A percentile compares a stretch with the other conserved stretches of the same genome.
phyloP scores from a whole-genome alignment of 345 rosid genomes.

The Gossypium rotundifolium region DNA sequence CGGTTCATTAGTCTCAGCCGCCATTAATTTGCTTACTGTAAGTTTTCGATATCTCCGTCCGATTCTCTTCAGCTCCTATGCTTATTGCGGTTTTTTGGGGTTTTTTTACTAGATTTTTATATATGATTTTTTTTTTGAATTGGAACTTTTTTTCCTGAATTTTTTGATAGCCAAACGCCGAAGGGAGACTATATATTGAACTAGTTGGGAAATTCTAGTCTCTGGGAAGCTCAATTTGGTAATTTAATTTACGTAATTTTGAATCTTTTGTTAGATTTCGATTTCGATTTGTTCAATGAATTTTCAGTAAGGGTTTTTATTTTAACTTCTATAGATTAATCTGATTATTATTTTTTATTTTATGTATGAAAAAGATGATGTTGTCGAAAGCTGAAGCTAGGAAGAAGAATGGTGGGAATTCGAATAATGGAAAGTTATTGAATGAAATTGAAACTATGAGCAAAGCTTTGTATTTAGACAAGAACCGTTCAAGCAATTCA shows the following conservation, averaged over 20 bases:
- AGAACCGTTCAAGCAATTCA: conserved; percentile 29
- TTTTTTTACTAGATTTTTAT: neutral
- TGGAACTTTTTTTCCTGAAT: neutral
- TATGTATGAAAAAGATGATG: conserved; percentile 27
- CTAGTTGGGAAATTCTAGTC: conserved; percentile 6
- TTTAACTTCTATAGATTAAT: neutral
- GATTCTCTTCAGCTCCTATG: neutral
- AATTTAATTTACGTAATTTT: neutral
- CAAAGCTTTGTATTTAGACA: conserved; percentile 67
- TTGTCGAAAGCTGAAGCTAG: conserved; percentile 47
- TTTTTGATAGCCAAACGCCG: neutral
- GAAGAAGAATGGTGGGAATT: conserved; percentile 45
- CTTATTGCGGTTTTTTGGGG: neutral
- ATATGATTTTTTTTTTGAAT: neutral
- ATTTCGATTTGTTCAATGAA: neutral
- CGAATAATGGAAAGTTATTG: conserved; percentile 48
- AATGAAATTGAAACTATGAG: conserved; percentile 70
- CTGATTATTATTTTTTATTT: neutral
- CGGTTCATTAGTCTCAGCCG: neutral
- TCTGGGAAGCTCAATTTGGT: conserved; percentile 11
- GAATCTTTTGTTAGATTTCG: neutral
- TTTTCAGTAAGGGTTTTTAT: neutral
- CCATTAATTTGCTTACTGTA: neutral
- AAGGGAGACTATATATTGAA: conserved; percentile 16
- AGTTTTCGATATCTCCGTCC: neutral